Percentiles rank a stretch among this genome's conserved stretches.
Conservation (phyloP, 805 yeast genomes). For the Metschnikowia dekortorum region DNA sequence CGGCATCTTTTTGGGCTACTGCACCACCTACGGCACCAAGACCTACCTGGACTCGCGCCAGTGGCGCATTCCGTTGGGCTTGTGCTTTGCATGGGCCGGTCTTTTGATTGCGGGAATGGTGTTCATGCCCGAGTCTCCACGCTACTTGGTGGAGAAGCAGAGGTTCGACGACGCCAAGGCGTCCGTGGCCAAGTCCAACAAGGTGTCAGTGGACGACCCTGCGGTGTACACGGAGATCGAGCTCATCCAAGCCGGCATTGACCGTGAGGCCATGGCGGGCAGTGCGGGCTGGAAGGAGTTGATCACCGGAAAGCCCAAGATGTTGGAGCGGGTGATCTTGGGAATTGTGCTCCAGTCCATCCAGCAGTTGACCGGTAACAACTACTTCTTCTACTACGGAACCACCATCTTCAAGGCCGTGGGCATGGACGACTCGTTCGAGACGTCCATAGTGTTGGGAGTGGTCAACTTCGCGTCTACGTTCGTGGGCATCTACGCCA, state of each 20-base stretch:
- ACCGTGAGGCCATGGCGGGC: conserved; percentile 59
- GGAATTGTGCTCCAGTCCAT: conserved; percentile 59
- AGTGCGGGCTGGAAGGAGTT: conserved; percentile 62
- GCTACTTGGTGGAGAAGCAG: conserved; percentile 51
- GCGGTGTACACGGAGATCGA: conserved; percentile 52
- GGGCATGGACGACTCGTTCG: conserved; percentile 50
- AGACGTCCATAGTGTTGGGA: conserved; percentile 53
- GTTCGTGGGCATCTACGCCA: conserved; percentile 44
- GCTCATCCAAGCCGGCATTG: conserved; percentile 55
- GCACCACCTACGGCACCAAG: conserved; percentile 63
- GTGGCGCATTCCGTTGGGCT: conserved; percentile 66
- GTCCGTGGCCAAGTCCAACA: conserved; percentile 57
- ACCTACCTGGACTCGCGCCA: conserved; percentile 46
- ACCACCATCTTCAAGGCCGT: conserved; percentile 52
- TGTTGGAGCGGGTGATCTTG: conserved; percentile 49
- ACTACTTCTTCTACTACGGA: conserved; percentile 60
- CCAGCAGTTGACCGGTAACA: conserved; percentile 60
- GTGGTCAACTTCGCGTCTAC: conserved; percentile 53
- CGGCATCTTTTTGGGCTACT: conserved; percentile 69
- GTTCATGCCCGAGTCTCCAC: conserved; percentile 67
- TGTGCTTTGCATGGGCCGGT: conserved; percentile 44
- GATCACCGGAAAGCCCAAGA: conserved; percentile 59
- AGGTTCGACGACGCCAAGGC: conserved; percentile 49
- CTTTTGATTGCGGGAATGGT: conserved; percentile 48
- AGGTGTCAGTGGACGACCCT: conserved; percentile 48